These are phyloP conservation scores for Amorphotheca resinae DNA, from an alignment of 495 filamentous ascomycete species.

Conservation along the genomic window DNA sequence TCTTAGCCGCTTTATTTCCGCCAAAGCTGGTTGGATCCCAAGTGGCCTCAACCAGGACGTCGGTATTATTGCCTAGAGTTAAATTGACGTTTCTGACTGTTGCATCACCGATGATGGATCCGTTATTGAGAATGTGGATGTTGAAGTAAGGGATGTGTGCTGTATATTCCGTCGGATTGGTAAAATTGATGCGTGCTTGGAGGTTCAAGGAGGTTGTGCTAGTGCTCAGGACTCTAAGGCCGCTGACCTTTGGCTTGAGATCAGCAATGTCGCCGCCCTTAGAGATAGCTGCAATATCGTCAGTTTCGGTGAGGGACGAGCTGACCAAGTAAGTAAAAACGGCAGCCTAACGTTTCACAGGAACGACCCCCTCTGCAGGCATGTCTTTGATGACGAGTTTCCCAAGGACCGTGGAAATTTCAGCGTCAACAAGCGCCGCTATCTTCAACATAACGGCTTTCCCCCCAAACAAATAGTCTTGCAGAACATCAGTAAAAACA, in stretches of 20 bases:
- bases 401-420: slow-evolving; percentile 67
- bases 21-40: slow-evolving; percentile 59
- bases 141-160: slow-evolving; percentile 68
- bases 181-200: slow-evolving; percentile 60
- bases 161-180: slow-evolving; percentile 80
- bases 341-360: slow-evolving; percentile 62
- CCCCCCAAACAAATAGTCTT: slow-evolving; percentile 60
- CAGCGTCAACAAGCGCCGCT: slow-evolving; percentile 71
- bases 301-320: slow-evolving; percentile 18
- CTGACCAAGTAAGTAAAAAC: slow-evolving; percentile 17
- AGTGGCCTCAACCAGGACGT: slow-evolving; percentile 50
- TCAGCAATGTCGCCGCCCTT: slow-evolving; percentile 24
- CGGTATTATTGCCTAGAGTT: slow-evolving; percentile 55
- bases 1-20: slow-evolving; percentile 42
- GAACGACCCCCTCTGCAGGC: slow-evolving; percentile 72
- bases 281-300: slow-evolving; percentile 23
- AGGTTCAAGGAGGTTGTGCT: slow-evolving; percentile 54
- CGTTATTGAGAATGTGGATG: slow-evolving; percentile 61
- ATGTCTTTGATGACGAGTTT: slow-evolving; percentile 65
- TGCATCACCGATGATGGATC: slow-evolving; percentile 60
- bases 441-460: slow-evolving; percentile 52
- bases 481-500: slow-evolving; percentile 62
- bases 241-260: slow-evolving; percentile 47
- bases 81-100: slow-evolving; percentile 48
- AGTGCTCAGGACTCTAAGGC: slow-evolving; percentile 55